phyloP scores from a whole-genome alignment of 257 asterid genomes.

The Knoxia roxburghii region DNA sequence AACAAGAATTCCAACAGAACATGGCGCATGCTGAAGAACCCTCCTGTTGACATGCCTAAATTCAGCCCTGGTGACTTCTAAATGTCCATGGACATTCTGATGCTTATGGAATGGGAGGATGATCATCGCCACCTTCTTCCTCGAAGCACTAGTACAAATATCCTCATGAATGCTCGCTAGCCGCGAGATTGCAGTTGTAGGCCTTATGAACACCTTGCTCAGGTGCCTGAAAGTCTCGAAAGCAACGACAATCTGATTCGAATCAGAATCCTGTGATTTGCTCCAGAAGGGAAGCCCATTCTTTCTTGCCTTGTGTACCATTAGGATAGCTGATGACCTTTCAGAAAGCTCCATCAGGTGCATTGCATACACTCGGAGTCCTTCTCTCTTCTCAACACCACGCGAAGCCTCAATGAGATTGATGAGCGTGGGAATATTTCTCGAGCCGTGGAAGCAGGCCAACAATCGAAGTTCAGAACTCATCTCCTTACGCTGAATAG shows the following conservation, averaged over 20 bases:
- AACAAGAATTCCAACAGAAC: slow-evolving; percentile 45
- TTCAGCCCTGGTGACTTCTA: slow-evolving; percentile 41
- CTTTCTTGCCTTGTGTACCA: slow-evolving; percentile 56
- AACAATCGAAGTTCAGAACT: slow-evolving; percentile 35
- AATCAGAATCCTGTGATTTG: slow-evolving; percentile 15
- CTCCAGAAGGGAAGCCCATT: slow-evolving; percentile 54
- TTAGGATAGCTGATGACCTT: slow-evolving; percentile 46
- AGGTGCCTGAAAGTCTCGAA: slow-evolving; percentile 50
- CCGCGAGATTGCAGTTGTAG: slow-evolving; percentile 49
- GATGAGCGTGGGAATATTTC: slow-evolving; percentile 40
- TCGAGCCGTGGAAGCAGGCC: slow-evolving; percentile 45
- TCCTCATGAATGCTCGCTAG: slow-evolving; percentile 50
- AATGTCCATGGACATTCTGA: slow-evolving; percentile 38
- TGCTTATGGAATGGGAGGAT: slow-evolving; percentile 52
- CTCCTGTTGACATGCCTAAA: slow-evolving; percentile 31
- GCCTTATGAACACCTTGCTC: slow-evolving; percentile 42
- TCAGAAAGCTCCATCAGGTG: slow-evolving; percentile 59
- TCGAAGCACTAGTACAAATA: slow-evolving; percentile 33
- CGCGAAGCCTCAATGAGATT: slow-evolving; percentile 57
- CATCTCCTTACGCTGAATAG: slow-evolving; percentile 32
- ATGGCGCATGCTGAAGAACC: slow-evolving; percentile 39
- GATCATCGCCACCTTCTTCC: slow-evolving; percentile 29
- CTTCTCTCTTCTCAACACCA: slow-evolving; percentile 35
- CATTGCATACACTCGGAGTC: slow-evolving; percentile 58
- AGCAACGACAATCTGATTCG: slow-evolving; percentile 40